Conservation (phyloP, 257 asterid species). For the Datura wrightii region DNA sequence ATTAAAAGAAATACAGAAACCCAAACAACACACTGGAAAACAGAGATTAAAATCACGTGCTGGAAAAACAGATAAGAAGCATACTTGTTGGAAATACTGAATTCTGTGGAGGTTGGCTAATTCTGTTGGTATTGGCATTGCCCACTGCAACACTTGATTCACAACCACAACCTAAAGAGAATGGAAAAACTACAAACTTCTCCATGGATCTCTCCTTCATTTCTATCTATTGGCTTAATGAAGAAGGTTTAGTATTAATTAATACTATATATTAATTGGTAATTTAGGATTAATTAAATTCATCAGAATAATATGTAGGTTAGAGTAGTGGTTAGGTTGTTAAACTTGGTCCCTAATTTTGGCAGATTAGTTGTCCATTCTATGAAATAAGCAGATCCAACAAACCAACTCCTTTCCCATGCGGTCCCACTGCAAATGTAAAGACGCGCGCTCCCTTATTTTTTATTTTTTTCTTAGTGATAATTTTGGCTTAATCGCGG, state of each 20-base stretch:
- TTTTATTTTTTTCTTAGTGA: too few relatives aligned
- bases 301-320: neutral
- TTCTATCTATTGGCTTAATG: constrained; percentile 26
- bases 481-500: too few relatives aligned
- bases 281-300: neutral
- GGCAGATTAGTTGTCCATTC: neutral
- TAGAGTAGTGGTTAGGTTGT: constrained; percentile 6
- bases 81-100: too few relatives aligned
- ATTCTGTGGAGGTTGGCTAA: too few relatives aligned
- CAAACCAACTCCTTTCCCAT: neutral
- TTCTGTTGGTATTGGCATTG: neutral
- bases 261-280: too few relatives aligned
- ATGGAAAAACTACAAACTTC: constrained; percentile 42
- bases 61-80: too few relatives aligned
- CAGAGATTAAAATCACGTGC: too few relatives aligned
- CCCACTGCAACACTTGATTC: constrained; percentile 40
- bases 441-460: neutral
- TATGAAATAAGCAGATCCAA: neutral
- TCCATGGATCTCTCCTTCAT: constrained; percentile 32
- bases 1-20: too few relatives aligned
- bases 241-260: too few relatives aligned
- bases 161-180: constrained; percentile 42
- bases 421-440: neutral
- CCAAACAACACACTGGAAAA: too few relatives aligned
- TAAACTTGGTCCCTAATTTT: neutral